Percentiles rank a stretch among this genome's conserved stretches.
These are phyloP conservation scores for Bretziella fagacearum DNA, from an alignment of 2,329 filamentous ascomycete species.

Conservation along the genomic window DNA sequence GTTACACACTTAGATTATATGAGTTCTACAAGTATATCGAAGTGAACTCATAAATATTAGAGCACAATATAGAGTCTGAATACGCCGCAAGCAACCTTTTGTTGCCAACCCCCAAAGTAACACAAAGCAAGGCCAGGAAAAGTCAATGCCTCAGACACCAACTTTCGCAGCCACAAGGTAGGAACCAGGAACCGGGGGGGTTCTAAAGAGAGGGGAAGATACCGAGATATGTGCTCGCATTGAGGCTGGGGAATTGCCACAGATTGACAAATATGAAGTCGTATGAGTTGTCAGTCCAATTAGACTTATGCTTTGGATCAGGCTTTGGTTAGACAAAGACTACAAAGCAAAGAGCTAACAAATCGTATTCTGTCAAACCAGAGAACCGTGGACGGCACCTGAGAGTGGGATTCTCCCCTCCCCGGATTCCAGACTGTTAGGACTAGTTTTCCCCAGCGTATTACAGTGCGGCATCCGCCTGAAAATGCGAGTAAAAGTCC, in stretches of 20 bases:
- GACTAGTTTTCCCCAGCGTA: neutral
- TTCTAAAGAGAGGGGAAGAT: neutral
- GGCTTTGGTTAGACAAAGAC: no score
- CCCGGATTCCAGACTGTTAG: neutral
- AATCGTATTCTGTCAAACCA: no score
- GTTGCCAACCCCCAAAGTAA: no score
- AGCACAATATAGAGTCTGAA: no score
- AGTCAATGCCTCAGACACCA: constrained; percentile 2
- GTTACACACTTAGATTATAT: no score
- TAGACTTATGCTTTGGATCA: neutral
- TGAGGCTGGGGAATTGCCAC: neutral
- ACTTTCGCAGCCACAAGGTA: neutral
- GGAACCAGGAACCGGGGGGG: neutral
- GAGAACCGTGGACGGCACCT: no score
- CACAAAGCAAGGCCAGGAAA: no score
- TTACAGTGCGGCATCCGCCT: neutral
- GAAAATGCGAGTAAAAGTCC: neutral
- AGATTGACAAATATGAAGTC: neutral
- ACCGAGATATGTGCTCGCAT: constrained; percentile 1
- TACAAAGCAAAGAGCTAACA: no score
- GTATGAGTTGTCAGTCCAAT: neutral
- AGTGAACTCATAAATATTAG: no score
- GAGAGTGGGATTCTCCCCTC: constrained; percentile 1
- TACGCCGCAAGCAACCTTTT: no score
- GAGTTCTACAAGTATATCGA: no score